Base-by-base conservation (phyloP, 495 filamentous ascomycete genomes). In the Hypoxylon subgilvum region DNA sequence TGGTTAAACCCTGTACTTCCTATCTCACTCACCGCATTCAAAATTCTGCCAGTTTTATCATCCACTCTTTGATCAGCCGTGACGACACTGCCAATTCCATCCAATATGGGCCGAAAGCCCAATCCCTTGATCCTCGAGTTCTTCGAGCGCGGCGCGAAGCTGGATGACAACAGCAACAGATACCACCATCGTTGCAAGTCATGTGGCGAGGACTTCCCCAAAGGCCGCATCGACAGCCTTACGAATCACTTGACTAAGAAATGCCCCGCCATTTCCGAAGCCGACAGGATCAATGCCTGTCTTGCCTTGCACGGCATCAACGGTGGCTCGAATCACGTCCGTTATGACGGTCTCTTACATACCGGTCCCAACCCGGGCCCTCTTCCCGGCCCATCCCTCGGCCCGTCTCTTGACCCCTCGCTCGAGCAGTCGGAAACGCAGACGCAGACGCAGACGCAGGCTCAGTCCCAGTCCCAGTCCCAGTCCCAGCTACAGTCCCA, bases 121-220 rank as follows among this genome's bases (percentile, higher is more conserved):
- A 91, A 93, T 74, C 83, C 83, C 49, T 78, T 96, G 50, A 90
- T 96, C 66, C 76, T 88, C 62, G 85, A 90, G 76, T 90, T 87
- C 76, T 96, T 94, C 72, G 86, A 86, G 67, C 83, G 91, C 48
- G 91, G 91, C 6, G 79, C 82, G 10, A 94, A 93, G 72, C 77
- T 93, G 63, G 85, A 87, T 63, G 90, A 94, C 68, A 84, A 87
- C 51, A 90, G 86, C 76, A 96, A 96, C 70, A 84, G 91, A 36
- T 96, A 96, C 65, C 85, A 88, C 62, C 88, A 93, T 69, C 91
- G 87, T 2, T 96, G 90, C 82, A 91, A 90, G 75, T 78, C 84
- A 32, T 96, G 91, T 65, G 88, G 89, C 40, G 88, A 93, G 65
- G 83, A 85, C 61, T 93, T 93, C 54, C 88, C 89, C 36, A 92